Conservation (phyloP, 371 early-diverging fungal species). For the Homolaphlyctis polyrhiza region DNA sequence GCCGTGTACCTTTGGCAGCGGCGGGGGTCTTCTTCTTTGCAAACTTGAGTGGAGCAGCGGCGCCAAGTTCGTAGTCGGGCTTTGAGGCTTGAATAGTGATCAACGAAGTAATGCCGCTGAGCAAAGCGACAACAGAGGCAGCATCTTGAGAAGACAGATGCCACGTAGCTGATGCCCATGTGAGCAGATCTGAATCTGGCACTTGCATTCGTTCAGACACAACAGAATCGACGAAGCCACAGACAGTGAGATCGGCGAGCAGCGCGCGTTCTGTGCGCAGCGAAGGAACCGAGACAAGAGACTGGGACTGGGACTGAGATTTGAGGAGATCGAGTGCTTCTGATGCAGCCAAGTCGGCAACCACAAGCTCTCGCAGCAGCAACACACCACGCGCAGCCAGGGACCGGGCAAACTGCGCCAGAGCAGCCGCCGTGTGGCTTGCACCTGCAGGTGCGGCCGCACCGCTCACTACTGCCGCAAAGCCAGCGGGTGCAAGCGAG, state of each 20-base stretch:
- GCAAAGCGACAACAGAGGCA: constrained; percentile 17
- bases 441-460: constrained; percentile 42
- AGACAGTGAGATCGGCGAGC: constrained; percentile 51
- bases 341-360: constrained; percentile 23
- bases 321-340: neutral
- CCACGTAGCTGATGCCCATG: constrained; percentile 26
- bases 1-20: no score
- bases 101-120: constrained; percentile 24
- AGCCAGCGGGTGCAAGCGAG: no score
- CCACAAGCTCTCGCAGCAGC: constrained; percentile 51
- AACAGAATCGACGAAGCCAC: constrained; percentile 59
- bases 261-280: constrained; percentile 45
- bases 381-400: constrained; percentile 54
- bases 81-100: constrained; percentile 64
- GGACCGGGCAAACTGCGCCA: constrained; percentile 43
- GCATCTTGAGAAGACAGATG: constrained; percentile 26
- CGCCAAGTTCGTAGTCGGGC: constrained; percentile 85
- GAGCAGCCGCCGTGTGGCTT: constrained; percentile 45
- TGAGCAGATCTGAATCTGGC: constrained; percentile 39
- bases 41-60: constrained; percentile 59
- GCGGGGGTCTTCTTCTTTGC: constrained; percentile 40
- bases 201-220: constrained; percentile 16
- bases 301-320: constrained; percentile 18
- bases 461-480: constrained; percentile 50
- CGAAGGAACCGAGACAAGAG: no score